Base-by-base conservation (phyloP, 768 basidiomycete species). In the Tricholoma furcatifolium region DNA sequence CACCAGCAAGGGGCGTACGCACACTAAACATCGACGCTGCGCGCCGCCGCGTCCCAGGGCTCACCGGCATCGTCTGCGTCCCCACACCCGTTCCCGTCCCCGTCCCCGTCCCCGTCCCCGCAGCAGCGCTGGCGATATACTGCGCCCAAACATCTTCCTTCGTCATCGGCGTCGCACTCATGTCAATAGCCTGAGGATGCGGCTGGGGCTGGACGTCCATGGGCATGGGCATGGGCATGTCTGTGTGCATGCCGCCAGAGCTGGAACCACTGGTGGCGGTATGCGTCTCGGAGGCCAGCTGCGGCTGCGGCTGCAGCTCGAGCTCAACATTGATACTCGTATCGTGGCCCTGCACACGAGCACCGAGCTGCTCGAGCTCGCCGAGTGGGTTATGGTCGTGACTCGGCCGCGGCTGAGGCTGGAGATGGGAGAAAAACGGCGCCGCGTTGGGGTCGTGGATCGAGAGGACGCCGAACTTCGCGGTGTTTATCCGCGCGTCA, bases 381-480 rank as follows among this genome's bases (percentile, higher is more conserved):
- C 6, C 32, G 20, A 14, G 15, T 35, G 34, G 15, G 15, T 15
- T 8, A 35, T 4, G 45, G 17, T 1, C 32, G 24, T 8, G 20
- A 1, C 30, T 45, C 23, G 35, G 23, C 4, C 14, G 36, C 36
- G 36, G 15, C 21, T 39, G 35, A 1, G 23, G 62, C 9, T 36
- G 46, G 7, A 47, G 46, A 6, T 48, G 36, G 12, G 72, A 66
- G 64, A 90, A 90, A 72, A 89, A 90, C 0, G 87, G 82, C 10
- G 79, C 74, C 2, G 76, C 80, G 50, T 85, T 83, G 2, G 65
- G 80, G 59, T 91, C 89, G 54, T 89, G 87, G 45, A 91, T 75
- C n/a, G 81, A 82, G 83, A 91, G 81, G 43, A 86, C 75, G 10
- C 85, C 90, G 64, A 91, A 91, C n/a, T n/a, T n/a, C 2, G 84